Percentiles rank a stretch among this genome's conserved stretches.
These are phyloP conservation scores for Leucogyrophana mollusca DNA, from an alignment of 768 basidiomycete genomes.

Conservation along the genomic window DNA sequence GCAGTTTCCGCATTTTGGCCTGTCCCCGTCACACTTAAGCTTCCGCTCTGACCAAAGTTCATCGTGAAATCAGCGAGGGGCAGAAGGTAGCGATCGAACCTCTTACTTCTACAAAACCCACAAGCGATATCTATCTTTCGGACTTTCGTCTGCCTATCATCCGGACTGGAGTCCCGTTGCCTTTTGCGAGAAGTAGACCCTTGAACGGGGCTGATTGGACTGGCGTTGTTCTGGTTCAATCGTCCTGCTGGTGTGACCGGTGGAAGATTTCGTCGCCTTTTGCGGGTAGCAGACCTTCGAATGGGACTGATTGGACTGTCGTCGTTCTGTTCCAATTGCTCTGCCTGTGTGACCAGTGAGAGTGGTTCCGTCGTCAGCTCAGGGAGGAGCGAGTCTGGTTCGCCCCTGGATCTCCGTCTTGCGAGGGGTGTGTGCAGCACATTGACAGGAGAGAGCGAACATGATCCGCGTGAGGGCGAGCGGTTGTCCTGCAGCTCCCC, in stretches of 20 bases:
- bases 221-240: too few relatives aligned
- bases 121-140: conserved; percentile 54
- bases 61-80: background rate
- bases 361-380: too few relatives aligned
- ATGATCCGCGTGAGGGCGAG: conserved; percentile 19
- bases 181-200: conserved; percentile 1
- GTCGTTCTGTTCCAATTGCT: too few relatives aligned
- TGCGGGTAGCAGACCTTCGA: too few relatives aligned
- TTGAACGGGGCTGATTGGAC: too few relatives aligned
- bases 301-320: too few relatives aligned
- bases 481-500: conserved; percentile 12
- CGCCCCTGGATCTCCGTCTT: background rate
- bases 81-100: background rate
- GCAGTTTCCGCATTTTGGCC: conserved; percentile 67
- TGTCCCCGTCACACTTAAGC: conserved; percentile 68
- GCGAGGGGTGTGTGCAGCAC: conserved; percentile 22
- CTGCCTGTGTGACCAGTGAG: too few relatives aligned
- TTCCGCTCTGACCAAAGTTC: conserved; percentile 54
- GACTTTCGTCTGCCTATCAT: conserved; percentile 22
- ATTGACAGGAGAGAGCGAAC: conserved; percentile 24
- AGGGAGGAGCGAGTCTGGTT: too few relatives aligned
- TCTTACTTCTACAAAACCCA: conserved; percentile 74
- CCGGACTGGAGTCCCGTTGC: conserved; percentile 10
- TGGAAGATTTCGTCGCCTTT: too few relatives aligned
- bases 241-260: too few relatives aligned